Conservation (phyloP, 805 yeast genomes). For the Kluyveromyces aestuarii region DNA sequence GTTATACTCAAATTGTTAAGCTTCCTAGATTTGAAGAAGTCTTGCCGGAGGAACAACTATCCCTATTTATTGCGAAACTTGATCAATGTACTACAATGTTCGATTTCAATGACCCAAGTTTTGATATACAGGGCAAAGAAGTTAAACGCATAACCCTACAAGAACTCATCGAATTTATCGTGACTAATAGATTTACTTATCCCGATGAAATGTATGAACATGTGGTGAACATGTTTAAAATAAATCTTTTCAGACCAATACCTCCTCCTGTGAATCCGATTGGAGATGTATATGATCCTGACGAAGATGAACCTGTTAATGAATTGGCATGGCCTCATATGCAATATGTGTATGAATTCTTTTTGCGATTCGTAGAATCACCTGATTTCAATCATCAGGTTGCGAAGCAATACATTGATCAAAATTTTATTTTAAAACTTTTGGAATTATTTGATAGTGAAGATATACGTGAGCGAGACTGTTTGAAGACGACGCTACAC, state of each 20-base stretch:
- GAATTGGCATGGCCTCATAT: slow-evolving; percentile 99
- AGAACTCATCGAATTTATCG: slow-evolving; percentile 82
- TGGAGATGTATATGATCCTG: slow-evolving; percentile 95
- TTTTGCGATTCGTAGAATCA: slow-evolving; percentile 83
- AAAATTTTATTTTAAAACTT: slow-evolving; percentile 69
- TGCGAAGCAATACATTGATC: slow-evolving; percentile 92
- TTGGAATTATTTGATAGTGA: slow-evolving; percentile 91
- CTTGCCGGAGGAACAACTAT: slow-evolving; percentile 64
- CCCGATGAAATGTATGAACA: slow-evolving; percentile 86
- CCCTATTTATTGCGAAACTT: slow-evolving; percentile 72
- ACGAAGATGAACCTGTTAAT: slow-evolving; percentile 95
- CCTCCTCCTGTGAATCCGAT: slow-evolving; percentile 98
- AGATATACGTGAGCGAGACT: slow-evolving; percentile 94
- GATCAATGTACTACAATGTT: slow-evolving; percentile 93
- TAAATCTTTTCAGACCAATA: slow-evolving; percentile 85
- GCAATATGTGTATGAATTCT: slow-evolving; percentile 94
- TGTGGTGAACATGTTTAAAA: slow-evolving; percentile 83
- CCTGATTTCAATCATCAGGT: slow-evolving; percentile 90
- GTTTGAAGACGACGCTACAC: slow-evolving; percentile 88
- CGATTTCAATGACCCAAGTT: slow-evolving; percentile 89
- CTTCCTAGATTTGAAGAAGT: slow-evolving; percentile 87
- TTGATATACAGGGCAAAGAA: slow-evolving; percentile 88
- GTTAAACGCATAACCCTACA: slow-evolving; percentile 78
- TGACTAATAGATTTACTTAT: slow-evolving; percentile 71
- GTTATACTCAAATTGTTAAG: slow-evolving; percentile 54